phyloP scores from a whole-genome alignment of 2,329 filamentous ascomycete genomes.

The Nigrograna mackinnonii region DNA sequence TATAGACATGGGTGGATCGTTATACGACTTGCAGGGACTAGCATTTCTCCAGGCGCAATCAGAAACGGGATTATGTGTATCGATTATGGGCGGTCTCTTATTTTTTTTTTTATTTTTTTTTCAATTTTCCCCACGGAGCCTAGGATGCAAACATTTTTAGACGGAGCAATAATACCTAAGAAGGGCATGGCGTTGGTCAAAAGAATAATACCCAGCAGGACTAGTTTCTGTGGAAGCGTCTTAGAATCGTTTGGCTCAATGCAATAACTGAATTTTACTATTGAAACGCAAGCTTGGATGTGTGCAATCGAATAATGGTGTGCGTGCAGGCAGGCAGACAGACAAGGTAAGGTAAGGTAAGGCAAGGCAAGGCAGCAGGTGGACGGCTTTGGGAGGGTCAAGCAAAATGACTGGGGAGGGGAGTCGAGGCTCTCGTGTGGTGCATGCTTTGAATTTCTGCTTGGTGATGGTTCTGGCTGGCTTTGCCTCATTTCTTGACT shows the following conservation, averaged over 20 bases:
- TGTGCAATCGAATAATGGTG: too few relatives aligned
- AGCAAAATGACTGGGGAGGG: too few relatives aligned
- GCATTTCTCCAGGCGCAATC: slow-evolving; percentile 18
- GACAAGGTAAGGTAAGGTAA: too few relatives aligned
- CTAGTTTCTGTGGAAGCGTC: neutral
- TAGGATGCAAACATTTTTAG: slow-evolving; percentile 9
- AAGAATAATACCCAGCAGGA: slow-evolving; percentile 17
- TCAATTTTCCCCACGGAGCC: too few relatives aligned
- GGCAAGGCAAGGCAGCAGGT: too few relatives aligned
- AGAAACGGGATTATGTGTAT: slow-evolving; percentile 7
- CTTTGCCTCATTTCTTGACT: too few relatives aligned
- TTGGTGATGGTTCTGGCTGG: too few relatives aligned
- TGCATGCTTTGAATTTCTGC: too few relatives aligned
- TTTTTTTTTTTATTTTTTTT: too few relatives aligned
- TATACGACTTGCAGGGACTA: slow-evolving; percentile 10
- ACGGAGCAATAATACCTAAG: slow-evolving; percentile 11
- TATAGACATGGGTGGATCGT: slow-evolving; percentile 13
- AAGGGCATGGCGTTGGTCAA: slow-evolving; percentile 18
- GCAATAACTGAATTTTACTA: slow-evolving; percentile 16
- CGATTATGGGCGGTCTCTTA: slow-evolving; percentile 11
- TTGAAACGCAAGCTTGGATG: slow-evolving; percentile 4
- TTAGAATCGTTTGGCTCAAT: slow-evolving; percentile 16
- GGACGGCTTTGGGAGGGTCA: too few relatives aligned
- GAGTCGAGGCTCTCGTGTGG: too few relatives aligned
- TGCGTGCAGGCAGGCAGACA: too few relatives aligned